Evolutionary conservation across 352 stramenopile species (phyloP), one percentile per base, ranked within the genome.

Genomic region (Elongisporangium anandrum): DNA sequence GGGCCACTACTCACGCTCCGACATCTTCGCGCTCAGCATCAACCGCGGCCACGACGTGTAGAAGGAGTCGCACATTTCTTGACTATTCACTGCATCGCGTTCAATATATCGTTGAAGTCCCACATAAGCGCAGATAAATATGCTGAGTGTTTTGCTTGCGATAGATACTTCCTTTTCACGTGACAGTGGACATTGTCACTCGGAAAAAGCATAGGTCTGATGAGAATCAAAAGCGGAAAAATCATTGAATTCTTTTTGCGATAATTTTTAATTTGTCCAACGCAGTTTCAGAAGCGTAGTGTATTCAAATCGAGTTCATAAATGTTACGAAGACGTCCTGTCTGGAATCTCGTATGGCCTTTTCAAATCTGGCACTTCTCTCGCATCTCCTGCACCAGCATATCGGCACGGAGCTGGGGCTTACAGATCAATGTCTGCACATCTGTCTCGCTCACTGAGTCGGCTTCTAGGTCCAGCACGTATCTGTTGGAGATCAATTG

Each of bases 381-480:
- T 7, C 70, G 75, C 52, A 85, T 53, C 17, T 68, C 67, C 17
- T 54, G 64, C 7, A 60, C 70, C 12, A 85, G 61, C 5, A 68
- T 64, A 16, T 52, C 17, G 0, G 75, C 75, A 48, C 77, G 71
- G n/a, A 54, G 61, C n/a, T 65, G 67, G 2, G 68, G 48, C 17
- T 75, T 64, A 13, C 60, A 63, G 3, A 81, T 57, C 0, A 77
- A 63, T n/a, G 17, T 10, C 3, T 17, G 45, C 29, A 86, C 49
- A 4, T 82, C 68, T 13, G 61, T 63, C 1, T 77, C 67, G 47
- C 68, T 68, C 20, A 87, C 50, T 2, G 66, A 61, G 47, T 81
- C 75, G 2, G 76, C 68, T 4, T 85, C 61, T 6, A 80, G 70
- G 47, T 88, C 80, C 52, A 87, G 70, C 1, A 73, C 16, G 51